Percentiles rank a stretch among this genome's conserved stretches.
phyloP scores from a whole-genome alignment of 805 yeast genomes.

The Metschnikowia kofuensis region DNA sequence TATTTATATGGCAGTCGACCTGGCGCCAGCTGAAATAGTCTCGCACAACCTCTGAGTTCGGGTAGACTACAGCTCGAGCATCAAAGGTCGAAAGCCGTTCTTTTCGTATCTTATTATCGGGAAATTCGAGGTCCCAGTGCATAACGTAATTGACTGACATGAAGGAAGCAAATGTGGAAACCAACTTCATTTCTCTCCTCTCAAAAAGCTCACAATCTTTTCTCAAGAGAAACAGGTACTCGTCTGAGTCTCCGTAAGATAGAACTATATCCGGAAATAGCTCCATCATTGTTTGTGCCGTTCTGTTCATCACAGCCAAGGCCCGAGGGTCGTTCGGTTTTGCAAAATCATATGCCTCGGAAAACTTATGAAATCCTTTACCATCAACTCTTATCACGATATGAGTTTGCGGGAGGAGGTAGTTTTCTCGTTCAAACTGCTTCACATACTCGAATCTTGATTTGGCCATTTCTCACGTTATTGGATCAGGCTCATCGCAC shows the following conservation, averaged over 20 bases:
- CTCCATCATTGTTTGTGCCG: constrained; percentile 66
- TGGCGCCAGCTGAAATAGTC: constrained; percentile 95
- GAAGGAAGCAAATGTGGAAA: constrained; percentile 76
- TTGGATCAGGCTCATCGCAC: neutral
- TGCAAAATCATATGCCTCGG: constrained; percentile 65
- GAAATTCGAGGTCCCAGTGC: constrained; percentile 63
- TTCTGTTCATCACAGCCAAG: constrained; percentile 71
- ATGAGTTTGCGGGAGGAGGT: constrained; percentile 73
- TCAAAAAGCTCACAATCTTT: constrained; percentile 69
- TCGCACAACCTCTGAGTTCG: constrained; percentile 54
- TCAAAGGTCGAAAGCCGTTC: constrained; percentile 82
- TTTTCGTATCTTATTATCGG: constrained; percentile 44
- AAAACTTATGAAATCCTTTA: constrained; percentile 86
- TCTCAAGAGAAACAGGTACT: constrained; percentile 77
- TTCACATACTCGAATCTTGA: constrained; percentile 86
- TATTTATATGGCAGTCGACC: constrained; percentile 94
- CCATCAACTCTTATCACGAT: constrained; percentile 90
- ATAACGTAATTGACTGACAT: constrained; percentile 74
- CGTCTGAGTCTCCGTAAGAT: constrained; percentile 96
- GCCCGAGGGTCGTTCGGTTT: constrained; percentile 90
- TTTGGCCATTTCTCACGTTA: constrained; percentile 58
- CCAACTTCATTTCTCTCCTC: constrained; percentile 76
- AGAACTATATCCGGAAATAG: constrained; percentile 68
- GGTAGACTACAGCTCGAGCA: constrained; percentile 85
- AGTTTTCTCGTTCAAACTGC: constrained; percentile 70